Evolutionary conservation across 352 stramenopile genomes (phyloP), one percentile per base, ranked within the genome.

Genomic region (Phytophthora capsici): DNA sequence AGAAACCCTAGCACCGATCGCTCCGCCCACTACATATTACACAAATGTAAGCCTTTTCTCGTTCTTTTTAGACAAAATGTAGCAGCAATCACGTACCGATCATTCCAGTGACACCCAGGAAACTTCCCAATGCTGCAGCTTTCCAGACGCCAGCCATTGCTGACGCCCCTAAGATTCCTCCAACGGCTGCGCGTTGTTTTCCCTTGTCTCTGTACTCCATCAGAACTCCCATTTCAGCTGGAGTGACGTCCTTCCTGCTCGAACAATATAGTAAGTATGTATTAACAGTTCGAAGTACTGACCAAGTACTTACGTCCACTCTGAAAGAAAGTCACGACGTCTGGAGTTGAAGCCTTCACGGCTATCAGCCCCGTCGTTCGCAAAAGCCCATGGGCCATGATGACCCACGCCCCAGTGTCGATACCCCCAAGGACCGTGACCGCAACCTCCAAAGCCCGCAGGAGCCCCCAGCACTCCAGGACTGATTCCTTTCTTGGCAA

Each of bases 401-500:
- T 6, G 44, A 6, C 22, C 19, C 37, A 44, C 45, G 20, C n/a
- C 17, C 28, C 28, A 34, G 28, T 34, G 28, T 34, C 28, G 28
- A 34, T 34, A 34, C 28, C 28, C 9, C n/a, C 41, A 47, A 28
- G 22, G 32, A 23, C 32, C 32, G 44, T 12, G 34, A 14, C 26
- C 41, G 10, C 53, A 52, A n/a, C 47, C 47, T 32, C 26, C n/a
- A 28, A 57, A 46, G 34, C 20, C 22, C 7, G 10, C 66, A 71
- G 55, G 66, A 84, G 72, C 45, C 62, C 52, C 73, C 71, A 37
- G 82, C 72, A 49, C 73, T 30, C 28, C 81, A 6, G 47, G 56
- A 14, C 65, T 77, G 40, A 80, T 57, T 23, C 65, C 51, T 34
- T 64, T 70, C 59, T 78, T 81, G 61, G 65, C 58, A 44, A 88